Base-by-base conservation (phyloP, 495 filamentous ascomycete genomes). In the Astrothelium subdiscretum region DNA sequence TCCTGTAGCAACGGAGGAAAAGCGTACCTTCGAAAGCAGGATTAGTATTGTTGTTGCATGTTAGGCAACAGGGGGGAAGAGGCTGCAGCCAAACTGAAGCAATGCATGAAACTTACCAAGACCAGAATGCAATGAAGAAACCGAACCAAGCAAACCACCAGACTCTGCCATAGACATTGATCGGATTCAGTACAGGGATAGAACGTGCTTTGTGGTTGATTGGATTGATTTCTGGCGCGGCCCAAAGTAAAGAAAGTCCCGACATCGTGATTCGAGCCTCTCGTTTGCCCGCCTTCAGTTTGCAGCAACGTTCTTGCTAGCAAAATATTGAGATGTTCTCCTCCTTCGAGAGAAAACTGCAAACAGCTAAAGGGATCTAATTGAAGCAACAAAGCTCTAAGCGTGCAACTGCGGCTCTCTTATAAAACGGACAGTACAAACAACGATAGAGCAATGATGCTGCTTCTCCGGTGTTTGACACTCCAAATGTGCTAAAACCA, bases 141-240 rank as follows among this genome's bases (percentile, higher is more conserved):
- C 92, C 92, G 57, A 90, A 82, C 87, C 92, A 96, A 0, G 91
- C 90, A 76, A 97, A 96, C 79, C 91, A 90, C 74, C 95, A 96
- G 0, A 94, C 90, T 2, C 91, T 82, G 52, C 92, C 91, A 80
- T 97, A 90, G 64, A 83, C 70, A 67, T 95, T 83, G 63, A 90
- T 68, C 10, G 87, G 85, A 71, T 97, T 97, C 31, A 97, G 72
- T 32, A 89, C 69, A 0, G 92, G 92, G 57, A 97, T 84, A 0
- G 87, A 87, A 43, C 80, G 82, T 32, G 92, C 92, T 71, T 76
- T 76, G 57, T 69, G 67, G 67, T 73, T 76, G 70, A 74, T 71
- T 12, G 73, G 73, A 58, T 76, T 76, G 66, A 76, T 62, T 60
- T 72, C 70, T 57, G 71, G 72, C n/a, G 71, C 71, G 1, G 20